These are phyloP conservation scores for Pseudohyphozyma bogoriensis DNA, from an alignment of 768 basidiomycete species.

Conservation along the genomic window DNA sequence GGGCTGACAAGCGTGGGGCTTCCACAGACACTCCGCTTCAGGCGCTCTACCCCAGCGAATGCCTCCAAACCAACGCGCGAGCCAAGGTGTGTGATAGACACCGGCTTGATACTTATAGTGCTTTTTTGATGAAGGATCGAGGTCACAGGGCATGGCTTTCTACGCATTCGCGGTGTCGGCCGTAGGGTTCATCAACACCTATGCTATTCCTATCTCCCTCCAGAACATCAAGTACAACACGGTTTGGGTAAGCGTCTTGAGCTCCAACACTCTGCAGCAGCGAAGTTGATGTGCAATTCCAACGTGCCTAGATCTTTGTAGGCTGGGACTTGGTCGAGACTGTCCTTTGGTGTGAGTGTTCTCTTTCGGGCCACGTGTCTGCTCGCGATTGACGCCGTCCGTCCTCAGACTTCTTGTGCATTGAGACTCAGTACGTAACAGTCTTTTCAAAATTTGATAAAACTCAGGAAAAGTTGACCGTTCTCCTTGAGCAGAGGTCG, in stretches of 20 bases:
- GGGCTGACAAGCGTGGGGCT: constrained; percentile 35
- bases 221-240: constrained; percentile 35
- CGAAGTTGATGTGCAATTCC: background rate
- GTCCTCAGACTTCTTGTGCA: too few species aligned
- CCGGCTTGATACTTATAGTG: constrained; percentile 34
- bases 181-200: constrained; percentile 43
- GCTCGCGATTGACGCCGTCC: too few species aligned
- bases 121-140: background rate
- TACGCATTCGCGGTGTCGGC: background rate
- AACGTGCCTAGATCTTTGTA: constrained; percentile 22
- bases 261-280: background rate
- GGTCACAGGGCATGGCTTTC: constrained; percentile 13
- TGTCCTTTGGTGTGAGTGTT: constrained; percentile 35
- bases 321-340: constrained; percentile 36
- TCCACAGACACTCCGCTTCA: constrained; percentile 54
- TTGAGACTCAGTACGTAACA: too few species aligned
- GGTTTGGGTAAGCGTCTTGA: background rate
- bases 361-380: too few species aligned
- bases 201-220: constrained; percentile 46
- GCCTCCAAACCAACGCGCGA: constrained; percentile 49
- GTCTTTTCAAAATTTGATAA: too few species aligned
- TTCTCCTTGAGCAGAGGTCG: too few species aligned
- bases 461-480: too few species aligned
- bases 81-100: constrained; percentile 55
- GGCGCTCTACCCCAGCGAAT: constrained; percentile 51